Percentiles rank a stretch among this genome's conserved stretches.
phyloP scores from a whole-genome alignment of 129 eudicot genomes.

The Oenanthe sinensis region DNA sequence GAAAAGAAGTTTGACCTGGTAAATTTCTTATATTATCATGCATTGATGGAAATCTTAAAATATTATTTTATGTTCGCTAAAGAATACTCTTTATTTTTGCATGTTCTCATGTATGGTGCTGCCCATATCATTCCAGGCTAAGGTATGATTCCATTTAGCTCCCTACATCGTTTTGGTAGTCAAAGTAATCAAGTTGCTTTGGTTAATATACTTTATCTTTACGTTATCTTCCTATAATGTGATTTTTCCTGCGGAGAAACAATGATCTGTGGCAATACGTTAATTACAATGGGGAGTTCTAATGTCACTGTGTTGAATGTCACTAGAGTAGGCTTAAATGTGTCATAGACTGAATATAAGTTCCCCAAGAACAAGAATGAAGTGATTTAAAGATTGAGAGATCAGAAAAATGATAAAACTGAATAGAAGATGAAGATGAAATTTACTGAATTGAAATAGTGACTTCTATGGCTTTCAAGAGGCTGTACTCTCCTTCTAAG shows the following conservation, averaged over 20 bases:
- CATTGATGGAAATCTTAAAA: not conserved
- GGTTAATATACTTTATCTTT: not conserved
- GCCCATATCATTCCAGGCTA: conserved; percentile 37
- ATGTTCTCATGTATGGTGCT: conserved; percentile 30
- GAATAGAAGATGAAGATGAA: not conserved
- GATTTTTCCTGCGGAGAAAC: too few relatives aligned
- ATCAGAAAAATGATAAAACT: not conserved
- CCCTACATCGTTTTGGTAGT: not conserved
- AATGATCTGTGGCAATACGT: too few relatives aligned
- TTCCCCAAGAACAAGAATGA: not conserved
- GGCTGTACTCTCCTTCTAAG: not conserved
- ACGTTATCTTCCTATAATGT: not conserved
- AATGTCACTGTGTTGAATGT: not conserved
- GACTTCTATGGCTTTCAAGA: not conserved
- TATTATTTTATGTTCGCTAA: conserved; percentile 17
- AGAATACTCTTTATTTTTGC: conserved; percentile 21
- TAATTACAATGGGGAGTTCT: not conserved
- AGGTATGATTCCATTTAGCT: conserved; percentile 33
- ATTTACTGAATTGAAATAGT: not conserved
- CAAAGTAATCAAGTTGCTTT: not conserved
- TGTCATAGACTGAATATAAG: not conserved
- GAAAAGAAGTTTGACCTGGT: conserved; percentile 58
- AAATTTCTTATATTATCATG: conserved; percentile 11
- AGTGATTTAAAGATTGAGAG: not conserved
- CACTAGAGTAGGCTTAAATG: not conserved